phyloP scores from a whole-genome alignment of 257 asterid genomes.

The Nicotiana knightiana region DNA sequence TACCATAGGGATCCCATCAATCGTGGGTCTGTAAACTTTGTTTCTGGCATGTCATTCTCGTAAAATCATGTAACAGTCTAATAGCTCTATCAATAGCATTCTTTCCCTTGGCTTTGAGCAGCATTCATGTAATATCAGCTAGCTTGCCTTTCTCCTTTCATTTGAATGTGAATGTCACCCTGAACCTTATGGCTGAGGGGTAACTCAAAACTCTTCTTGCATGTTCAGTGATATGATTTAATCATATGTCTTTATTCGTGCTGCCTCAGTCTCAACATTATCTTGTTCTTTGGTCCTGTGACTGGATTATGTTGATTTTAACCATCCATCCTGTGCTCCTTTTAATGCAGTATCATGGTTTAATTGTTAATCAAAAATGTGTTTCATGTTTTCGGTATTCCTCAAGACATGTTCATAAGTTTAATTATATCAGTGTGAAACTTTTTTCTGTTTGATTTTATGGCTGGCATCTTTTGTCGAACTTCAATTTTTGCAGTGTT shows the following conservation, averaged over 20 bases:
- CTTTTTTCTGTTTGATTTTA: background rate
- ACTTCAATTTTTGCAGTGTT: slow-evolving; percentile 9
- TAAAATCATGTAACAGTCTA: background rate
- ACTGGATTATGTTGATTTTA: background rate
- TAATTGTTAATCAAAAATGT: background rate
- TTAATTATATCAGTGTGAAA: background rate
- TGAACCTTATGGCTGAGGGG: background rate
- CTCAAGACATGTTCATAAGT: background rate
- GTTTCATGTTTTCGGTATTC: background rate
- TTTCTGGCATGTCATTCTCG: background rate
- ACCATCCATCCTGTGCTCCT: slow-evolving; percentile 1
- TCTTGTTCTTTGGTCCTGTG: background rate
- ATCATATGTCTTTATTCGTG: background rate
- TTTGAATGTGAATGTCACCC: background rate
- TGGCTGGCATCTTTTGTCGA: background rate
- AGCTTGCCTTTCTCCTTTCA: background rate
- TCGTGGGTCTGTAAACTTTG: background rate
- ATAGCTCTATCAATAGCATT: background rate
- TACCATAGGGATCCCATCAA: background rate
- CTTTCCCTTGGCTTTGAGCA: background rate
- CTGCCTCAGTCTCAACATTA: background rate
- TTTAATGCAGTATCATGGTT: background rate
- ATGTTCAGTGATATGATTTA: background rate
- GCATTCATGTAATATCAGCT: background rate
- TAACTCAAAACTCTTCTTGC: background rate